These are phyloP conservation scores for Fusarium camptoceras DNA, from an alignment of 2,329 filamentous ascomycete genomes.

Conservation along the genomic window DNA sequence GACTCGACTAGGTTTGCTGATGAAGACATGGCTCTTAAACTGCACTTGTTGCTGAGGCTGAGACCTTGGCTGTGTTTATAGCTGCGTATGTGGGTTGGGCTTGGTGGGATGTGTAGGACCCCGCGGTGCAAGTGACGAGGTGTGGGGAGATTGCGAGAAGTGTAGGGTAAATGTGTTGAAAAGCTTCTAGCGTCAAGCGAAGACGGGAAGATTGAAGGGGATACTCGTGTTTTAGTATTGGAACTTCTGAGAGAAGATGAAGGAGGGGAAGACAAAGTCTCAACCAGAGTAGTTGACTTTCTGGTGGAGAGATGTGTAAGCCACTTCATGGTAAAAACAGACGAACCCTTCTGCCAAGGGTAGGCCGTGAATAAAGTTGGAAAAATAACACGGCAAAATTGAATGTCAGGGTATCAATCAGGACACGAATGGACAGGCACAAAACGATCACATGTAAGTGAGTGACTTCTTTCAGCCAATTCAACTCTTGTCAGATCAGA, in stretches of 20 bases:
- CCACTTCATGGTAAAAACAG: conserved; percentile 26
- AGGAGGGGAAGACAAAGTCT: conserved; percentile 16
- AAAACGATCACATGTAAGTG: conserved; percentile 16
- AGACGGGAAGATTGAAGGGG: neutral
- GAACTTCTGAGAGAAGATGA: neutral
- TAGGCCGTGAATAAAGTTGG: conserved; percentile 7
- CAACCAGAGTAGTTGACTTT: conserved; percentile 6
- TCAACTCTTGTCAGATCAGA: conserved; percentile 17
- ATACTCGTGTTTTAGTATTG: neutral
- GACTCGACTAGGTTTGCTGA: conserved; percentile 67
- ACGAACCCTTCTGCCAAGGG: conserved; percentile 3
- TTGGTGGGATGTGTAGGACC: conserved; percentile 33
- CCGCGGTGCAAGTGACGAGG: conserved; percentile 31
- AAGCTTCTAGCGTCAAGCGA: neutral
- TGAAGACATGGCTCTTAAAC: conserved; percentile 51
- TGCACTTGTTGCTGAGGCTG: conserved; percentile 18
- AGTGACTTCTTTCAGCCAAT: conserved; percentile 2
- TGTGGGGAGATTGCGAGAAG: conserved; percentile 26
- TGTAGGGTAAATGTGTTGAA: conserved; percentile 34
- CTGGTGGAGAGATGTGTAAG: conserved; percentile 30
- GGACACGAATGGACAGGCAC: conserved; percentile 14
- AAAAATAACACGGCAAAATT: conserved; percentile 19
- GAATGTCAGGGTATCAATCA: conserved; percentile 16
- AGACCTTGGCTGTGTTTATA: conserved; percentile 27
- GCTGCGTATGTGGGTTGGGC: conserved; percentile 23